Evolutionary conservation across 768 basidiomycete species (phyloP), one percentile per base, ranked within the genome.

Genomic region (Infundibulicybe gibba): DNA sequence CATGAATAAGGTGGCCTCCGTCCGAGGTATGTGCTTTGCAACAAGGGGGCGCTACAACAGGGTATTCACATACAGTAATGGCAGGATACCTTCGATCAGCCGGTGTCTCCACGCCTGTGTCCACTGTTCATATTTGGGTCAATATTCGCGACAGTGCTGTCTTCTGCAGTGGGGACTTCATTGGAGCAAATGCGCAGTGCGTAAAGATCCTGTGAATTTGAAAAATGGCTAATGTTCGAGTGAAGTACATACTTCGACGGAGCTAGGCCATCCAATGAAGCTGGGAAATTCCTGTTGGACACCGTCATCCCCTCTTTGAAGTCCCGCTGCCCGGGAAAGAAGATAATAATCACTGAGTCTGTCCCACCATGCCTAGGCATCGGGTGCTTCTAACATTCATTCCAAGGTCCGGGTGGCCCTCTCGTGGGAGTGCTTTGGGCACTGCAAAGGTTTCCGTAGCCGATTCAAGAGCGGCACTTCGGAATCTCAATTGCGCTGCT

Each of bases 151-250:
- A 61, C 43, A 64, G 64, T 52, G 61, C 60, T 13, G 53, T 49
- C 11, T 58, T 69, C 16, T 70, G 67, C 47, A 59, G 59, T 19
- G 68, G 62, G 6, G 68, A 70, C 46, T 70, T 69, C 34, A 62
- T 64, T 8, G 70, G 64, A 25, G 69, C 69, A 5, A 72, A 72
- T 50, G 68, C 70, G 2, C 67, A 70, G 68, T 69, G 54, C 40
- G 59, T 48, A 13, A 14, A 6, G 0, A 13, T 33, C 39, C 17
- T 41, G 19, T 45, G 33, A 21, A 11, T 3, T n/a, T 30, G n/a
- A 11, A n/a, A 31, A 6, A 16, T 37, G 32, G 16, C 39, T 40
- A 3, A 35, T 19, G 32, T 17, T 45, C 13, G 5, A 31, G 15
- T 15, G 17, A 41, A 70, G 70, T 41, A 67, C 66, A 3, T 70